A percentile compares a stretch with the other conserved stretches of the same genome.
Evolutionary conservation across 352 stramenopile genomes (phyloP).

Genomic region (Bremia lactucae): DNA sequence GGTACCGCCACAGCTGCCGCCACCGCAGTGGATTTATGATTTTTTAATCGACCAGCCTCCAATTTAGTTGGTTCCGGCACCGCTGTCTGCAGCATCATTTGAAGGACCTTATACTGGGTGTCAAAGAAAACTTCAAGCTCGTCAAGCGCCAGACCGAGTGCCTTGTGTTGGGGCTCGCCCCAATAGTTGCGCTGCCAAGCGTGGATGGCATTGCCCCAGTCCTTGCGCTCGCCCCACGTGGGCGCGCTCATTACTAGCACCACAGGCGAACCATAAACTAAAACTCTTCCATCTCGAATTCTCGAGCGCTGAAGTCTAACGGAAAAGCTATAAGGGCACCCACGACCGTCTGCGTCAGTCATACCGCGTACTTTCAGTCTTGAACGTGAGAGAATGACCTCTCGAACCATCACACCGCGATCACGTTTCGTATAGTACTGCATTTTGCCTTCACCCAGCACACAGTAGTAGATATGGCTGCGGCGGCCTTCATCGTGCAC

Average conservation of each 20-base stretch:
- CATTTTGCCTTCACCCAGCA: constrained; percentile 60
- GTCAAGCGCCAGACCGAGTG: constrained; percentile 32
- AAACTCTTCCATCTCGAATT: constrained; percentile 57
- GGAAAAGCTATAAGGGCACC: constrained; percentile 68
- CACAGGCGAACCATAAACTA: constrained; percentile 46
- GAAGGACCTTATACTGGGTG: constrained; percentile 45
- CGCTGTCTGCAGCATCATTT: constrained; percentile 32
- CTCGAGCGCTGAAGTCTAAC: constrained; percentile 59
- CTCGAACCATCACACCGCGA: constrained; percentile 47
- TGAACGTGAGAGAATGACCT: constrained; percentile 58
- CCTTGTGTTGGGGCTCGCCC: constrained; percentile 59
- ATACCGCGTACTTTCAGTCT: constrained; percentile 73
- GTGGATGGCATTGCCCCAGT: constrained; percentile 82
- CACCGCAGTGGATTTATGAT: constrained; percentile 7
- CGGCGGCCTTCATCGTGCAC: constrained; percentile 54
- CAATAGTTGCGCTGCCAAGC: constrained; percentile 83
- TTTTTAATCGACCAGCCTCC: constrained; percentile 10
- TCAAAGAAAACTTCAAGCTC: constrained; percentile 71
- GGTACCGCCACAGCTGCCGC: constrained; percentile 22
- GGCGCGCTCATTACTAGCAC: constrained; percentile 56
- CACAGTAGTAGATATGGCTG: constrained; percentile 69
- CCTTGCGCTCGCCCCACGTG: constrained; percentile 66
- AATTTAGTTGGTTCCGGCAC: constrained; percentile 5
- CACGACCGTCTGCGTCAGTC: constrained; percentile 50
- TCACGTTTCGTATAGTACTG: constrained; percentile 65